Conservation (phyloP, 768 basidiomycete genomes). For the Phanerochaete sordida region DNA sequence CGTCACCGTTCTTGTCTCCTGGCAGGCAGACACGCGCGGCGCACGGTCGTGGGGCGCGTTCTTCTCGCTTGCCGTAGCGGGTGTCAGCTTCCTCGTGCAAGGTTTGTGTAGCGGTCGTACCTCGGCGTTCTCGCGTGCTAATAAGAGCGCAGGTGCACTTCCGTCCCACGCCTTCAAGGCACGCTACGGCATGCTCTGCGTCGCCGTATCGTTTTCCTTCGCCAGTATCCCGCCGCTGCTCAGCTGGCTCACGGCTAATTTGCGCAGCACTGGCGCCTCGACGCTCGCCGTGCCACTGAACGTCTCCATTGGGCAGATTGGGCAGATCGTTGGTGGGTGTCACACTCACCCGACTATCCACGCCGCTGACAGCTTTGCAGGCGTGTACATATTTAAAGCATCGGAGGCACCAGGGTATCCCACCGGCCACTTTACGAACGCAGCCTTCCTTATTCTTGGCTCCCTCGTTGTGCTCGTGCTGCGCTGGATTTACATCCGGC, state of each 20-base stretch:
- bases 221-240: slow-evolving; percentile 30
- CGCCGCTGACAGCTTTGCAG: slow-evolving; percentile 5
- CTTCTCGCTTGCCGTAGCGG: slow-evolving; percentile 16
- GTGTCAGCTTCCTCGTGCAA: slow-evolving; percentile 18
- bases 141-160: not conserved
- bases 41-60: slow-evolving; percentile 15
- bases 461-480: slow-evolving; percentile 14
- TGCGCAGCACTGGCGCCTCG: slow-evolving; percentile 26
- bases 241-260: slow-evolving; percentile 34
- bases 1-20: slow-evolving; percentile 17
- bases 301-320: slow-evolving; percentile 30
- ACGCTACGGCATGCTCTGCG: slow-evolving; percentile 31
- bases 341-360: no score
- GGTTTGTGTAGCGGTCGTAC: slow-evolving; percentile 3
- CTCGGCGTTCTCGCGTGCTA: not conserved
- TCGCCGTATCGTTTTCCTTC: slow-evolving; percentile 31
- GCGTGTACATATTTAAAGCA: slow-evolving; percentile 27
- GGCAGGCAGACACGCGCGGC: slow-evolving; percentile 17
- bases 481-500: slow-evolving; percentile 13
- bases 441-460: slow-evolving; percentile 25
- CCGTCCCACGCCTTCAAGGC: slow-evolving; percentile 16
- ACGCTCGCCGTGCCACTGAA: slow-evolving; percentile 31
- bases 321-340: slow-evolving; percentile 32
- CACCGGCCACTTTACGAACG: slow-evolving; percentile 34
- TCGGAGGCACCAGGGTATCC: slow-evolving; percentile 30